Evolutionary conservation across 2,329 filamentous ascomycete genomes (phyloP), one percentile per base, ranked within the genome.

Genomic region (Leptographium flavum): DNA sequence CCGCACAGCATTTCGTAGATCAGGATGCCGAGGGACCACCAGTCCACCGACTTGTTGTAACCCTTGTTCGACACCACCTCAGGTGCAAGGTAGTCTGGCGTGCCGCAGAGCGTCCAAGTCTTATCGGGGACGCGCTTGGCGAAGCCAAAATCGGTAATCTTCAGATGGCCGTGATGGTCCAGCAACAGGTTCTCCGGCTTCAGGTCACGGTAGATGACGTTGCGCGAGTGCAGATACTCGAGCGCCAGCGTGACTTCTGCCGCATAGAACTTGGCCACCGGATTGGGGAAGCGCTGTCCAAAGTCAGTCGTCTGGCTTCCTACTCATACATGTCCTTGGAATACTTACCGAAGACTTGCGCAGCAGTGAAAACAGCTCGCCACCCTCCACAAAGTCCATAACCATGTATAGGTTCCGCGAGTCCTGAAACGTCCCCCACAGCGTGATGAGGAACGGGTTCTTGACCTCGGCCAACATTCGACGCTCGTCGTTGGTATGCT

Each of bases 1-100:
- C 92, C 92, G 60, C 92, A 96, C 32, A 98, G 76, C 92, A 98
- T 98, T 71, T 98, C 92, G 63, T 95, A 98, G 62, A 98, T 96
- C 55, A 98, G 70, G 60, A 98, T 96, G 39, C 92, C 92, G 47
- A 98, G 73, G 44, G 90, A 96, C 92, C 92, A 98, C 92, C 92
- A 98, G 62, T 98, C 92, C 17, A 98, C 92, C 35, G 90, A 95
- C 64, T 96, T 98, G 70, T 98, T 98, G 71, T 98, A 98, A 44
- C 92, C 92, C 67, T 96, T 96, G 63, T 90, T 95, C 49, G 87
- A 88, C n/a, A 98, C 92, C 14, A 98, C 92, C 66, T 98, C 92
- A 0, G 92, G 92, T 1, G 92, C 92, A 31, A 98, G 76, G 61
- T 98, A 98, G 64, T 98, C 92, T 7, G 92, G 92, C 13, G 92